These are phyloP conservation scores for Clavispora vitiphila DNA, from an alignment of 805 yeast genomes.

Conservation along the genomic window DNA sequence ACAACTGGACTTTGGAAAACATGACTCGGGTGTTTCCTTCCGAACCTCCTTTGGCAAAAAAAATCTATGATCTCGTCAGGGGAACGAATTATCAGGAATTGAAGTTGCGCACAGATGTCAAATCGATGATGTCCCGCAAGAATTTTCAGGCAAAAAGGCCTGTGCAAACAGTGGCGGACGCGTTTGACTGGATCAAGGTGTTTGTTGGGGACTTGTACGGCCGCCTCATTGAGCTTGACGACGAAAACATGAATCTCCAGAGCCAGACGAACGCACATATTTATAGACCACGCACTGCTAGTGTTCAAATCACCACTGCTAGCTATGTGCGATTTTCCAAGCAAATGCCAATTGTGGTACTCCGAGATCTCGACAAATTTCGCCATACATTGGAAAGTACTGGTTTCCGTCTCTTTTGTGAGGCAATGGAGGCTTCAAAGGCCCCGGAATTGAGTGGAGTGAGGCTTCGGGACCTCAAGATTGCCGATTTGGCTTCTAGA, in stretches of 20 bases:
- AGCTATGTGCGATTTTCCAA: conserved; percentile 27
- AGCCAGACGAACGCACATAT: conserved; percentile 18
- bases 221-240: conserved; percentile 68
- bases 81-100: conserved; percentile 59
- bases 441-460: conserved; percentile 20
- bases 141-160: conserved; percentile 58
- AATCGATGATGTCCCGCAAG: conserved; percentile 87
- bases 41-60: conserved; percentile 47
- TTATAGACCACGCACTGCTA: conserved; percentile 53
- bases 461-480: conserved; percentile 14
- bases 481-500: conserved; percentile 13
- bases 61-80: conserved; percentile 56
- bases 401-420: conserved; percentile 39
- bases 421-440: conserved; percentile 24
- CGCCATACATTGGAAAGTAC: conserved; percentile 18
- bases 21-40: conserved; percentile 22
- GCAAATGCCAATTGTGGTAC: conserved; percentile 37
- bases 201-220: conserved; percentile 74
- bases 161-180: conserved; percentile 50
- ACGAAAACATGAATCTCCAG: conserved; percentile 44
- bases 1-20: conserved; percentile 33
- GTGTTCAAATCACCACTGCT: conserved; percentile 30
- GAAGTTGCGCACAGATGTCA: conserved; percentile 53
- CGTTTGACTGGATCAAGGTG: conserved; percentile 74
- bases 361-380: conserved; percentile 31